A percentile compares a stretch with the other conserved stretches of the same genome.
Evolutionary conservation across 306 rosid species (phyloP).

Genomic region (Corylus heterophylla): DNA sequence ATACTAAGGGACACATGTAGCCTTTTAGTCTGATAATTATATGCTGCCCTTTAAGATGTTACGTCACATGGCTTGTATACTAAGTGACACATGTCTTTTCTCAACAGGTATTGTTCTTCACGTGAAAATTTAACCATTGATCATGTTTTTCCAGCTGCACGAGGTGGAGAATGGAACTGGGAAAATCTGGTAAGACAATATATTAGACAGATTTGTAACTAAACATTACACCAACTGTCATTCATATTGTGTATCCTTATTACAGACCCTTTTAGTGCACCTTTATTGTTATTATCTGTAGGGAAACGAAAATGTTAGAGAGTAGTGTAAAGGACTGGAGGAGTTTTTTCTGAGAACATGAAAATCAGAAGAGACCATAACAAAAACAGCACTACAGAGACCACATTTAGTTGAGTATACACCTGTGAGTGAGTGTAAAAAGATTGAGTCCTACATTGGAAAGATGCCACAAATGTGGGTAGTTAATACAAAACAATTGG

Average conservation of each 20-base stretch:
- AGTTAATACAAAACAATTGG: no score
- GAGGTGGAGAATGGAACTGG: constrained; percentile 96
- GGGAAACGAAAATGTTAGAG: not conserved
- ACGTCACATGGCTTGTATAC: not conserved
- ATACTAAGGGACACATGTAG: constrained; percentile 9
- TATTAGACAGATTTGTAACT: not conserved
- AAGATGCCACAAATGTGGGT: no score
- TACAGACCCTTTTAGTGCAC: not conserved
- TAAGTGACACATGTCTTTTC: constrained; percentile 22
- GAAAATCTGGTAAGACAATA: constrained; percentile 74
- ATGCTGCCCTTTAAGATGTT: not conserved
- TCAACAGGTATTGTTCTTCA: constrained; percentile 81
- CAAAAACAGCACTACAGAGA: not conserved
- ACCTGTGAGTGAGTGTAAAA: no score
- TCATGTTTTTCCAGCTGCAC: constrained; percentile 73
- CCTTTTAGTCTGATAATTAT: constrained; percentile 2
- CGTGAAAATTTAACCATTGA: constrained; percentile 88
- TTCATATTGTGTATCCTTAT: not conserved
- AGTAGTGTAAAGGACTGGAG: not conserved
- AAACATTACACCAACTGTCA: constrained; percentile 5
- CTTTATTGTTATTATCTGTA: constrained; percentile 1
- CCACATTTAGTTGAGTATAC: not conserved
- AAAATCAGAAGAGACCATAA: not conserved
- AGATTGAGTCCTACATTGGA: no score
- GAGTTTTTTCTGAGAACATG: not conserved